Base-by-base conservation (phyloP, 768 basidiomycete genomes). In the Tulasnella calospora region DNA sequence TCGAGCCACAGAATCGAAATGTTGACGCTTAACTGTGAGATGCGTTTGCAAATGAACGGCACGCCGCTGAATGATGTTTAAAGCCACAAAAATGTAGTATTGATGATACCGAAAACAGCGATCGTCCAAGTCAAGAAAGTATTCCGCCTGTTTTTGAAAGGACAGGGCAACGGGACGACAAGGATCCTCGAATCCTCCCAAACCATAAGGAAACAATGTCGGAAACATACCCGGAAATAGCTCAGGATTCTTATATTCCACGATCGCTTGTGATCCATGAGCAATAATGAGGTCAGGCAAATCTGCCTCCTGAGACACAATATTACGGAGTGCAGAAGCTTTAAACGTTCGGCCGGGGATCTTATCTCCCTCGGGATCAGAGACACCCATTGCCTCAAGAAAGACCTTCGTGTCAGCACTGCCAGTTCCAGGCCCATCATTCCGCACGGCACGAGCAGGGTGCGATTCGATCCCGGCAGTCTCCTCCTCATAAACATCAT, bases 191-290 rank as follows among this genome's bases (percentile, higher is more conserved):
- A 85, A 84, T 2, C 84, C 83, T 7, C 84, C 83, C 35, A 83
- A 76, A 15, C 84, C 83, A 79, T 74, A 83, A 0, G 84, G 85
- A 79, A 81, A 85, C 0, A 85, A 67, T 5, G 81, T 84, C 0
- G 85, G 85, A 79, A 73, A 85, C 80, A 82, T 82, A 3, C 82
- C 82, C n/a, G 83, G 83, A 67, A 85, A 72, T 0, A 85, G 78
- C 23, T 78, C 55, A 13, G 83, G 82, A 81, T 85, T 85, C 17
- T 83, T 77, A 73, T 85, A 85, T 67, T 85, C 84, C 19, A 41
- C 38, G 6, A 85, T 78, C 5, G 85, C 73, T 21, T 71, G 23
- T 2, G 73, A 51, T 0, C 82, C 81, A 27, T 77, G 69, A 79
- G 80, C 81, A 1, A 85, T 47, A 3, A 82, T 55, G 0, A 85